Evolutionary conservation across 306 rosid species (phyloP).

Genomic region (Pueraria montana): DNA sequence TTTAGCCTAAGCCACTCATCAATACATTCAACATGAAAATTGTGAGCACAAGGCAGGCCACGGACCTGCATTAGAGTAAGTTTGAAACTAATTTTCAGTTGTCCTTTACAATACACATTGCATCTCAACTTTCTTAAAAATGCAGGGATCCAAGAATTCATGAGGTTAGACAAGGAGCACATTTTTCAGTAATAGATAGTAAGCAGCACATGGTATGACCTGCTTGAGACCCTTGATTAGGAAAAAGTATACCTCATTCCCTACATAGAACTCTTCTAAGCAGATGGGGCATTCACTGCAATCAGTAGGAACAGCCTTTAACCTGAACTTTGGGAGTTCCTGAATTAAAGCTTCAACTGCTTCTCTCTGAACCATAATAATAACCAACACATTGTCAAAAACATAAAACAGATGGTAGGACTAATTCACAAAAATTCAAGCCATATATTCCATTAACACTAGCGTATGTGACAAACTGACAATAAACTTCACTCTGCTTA

Average conservation of each 20-base stretch:
- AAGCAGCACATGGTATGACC: slow-evolving; percentile 11
- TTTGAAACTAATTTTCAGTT: slow-evolving; percentile 43
- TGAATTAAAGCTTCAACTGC: slow-evolving; percentile 99
- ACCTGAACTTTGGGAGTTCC: slow-evolving; percentile 96
- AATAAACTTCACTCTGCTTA: slow-evolving; percentile 19
- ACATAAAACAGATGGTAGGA: slow-evolving; percentile 13
- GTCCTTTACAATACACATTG: slow-evolving; percentile 6
- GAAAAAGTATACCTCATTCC: slow-evolving; percentile 81
- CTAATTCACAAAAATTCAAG: slow-evolving; percentile 12
- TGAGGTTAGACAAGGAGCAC: slow-evolving; percentile 22
- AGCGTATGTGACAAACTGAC: neutral
- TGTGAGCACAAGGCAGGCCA: slow-evolving; percentile 98
- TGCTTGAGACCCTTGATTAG: slow-evolving; percentile 17
- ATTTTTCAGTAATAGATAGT: slow-evolving; percentile 17
- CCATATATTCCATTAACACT: slow-evolving; percentile 23
- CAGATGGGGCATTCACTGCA: slow-evolving; percentile 99
- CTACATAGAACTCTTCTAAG: slow-evolving; percentile 91
- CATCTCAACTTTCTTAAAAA: slow-evolving; percentile 33
- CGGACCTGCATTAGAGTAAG: slow-evolving; percentile 78
- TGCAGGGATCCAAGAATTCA: neutral
- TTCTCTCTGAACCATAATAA: slow-evolving; percentile 73
- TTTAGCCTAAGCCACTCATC: slow-evolving; percentile 99
- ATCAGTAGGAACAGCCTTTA: slow-evolving; percentile 98
- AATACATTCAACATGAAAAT: slow-evolving; percentile 97
- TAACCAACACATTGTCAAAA: slow-evolving; percentile 4